These are phyloP conservation scores for Jackrogersella minutella DNA, from an alignment of 495 filamentous ascomycete genomes.

Conservation along the genomic window DNA sequence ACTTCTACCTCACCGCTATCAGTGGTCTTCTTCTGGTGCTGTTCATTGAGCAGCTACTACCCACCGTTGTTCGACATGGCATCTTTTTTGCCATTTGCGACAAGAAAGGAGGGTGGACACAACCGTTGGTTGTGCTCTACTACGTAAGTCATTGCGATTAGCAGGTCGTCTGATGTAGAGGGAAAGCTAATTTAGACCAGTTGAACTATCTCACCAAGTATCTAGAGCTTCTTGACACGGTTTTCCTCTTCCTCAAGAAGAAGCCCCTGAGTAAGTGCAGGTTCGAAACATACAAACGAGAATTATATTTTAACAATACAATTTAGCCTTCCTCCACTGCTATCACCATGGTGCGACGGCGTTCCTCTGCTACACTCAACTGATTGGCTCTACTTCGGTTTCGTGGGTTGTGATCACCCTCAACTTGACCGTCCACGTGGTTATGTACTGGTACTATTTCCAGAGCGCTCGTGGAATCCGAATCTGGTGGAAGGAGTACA, in stretches of 20 bases:
- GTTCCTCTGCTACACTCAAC: conserved; percentile 85
- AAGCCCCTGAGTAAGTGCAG: conserved; percentile 75
- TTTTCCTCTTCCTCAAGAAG: conserved; percentile 87
- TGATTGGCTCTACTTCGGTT: conserved; percentile 79
- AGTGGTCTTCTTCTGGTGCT: conserved; percentile 71
- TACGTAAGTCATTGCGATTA: conserved; percentile 65
- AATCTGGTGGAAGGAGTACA: conserved; percentile 93
- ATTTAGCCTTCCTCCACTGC: conserved; percentile 80
- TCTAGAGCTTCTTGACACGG: conserved; percentile 80
- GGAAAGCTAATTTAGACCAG: conserved; percentile 55
- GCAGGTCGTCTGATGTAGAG: not conserved
- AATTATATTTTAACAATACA: conserved; percentile 1
- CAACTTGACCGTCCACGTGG: conserved; percentile 80
- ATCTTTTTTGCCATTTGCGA: conserved; percentile 78
- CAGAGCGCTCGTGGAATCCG: conserved; percentile 80
- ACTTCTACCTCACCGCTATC: conserved; percentile 78
- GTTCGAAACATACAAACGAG: not conserved
- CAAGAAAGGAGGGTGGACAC: conserved; percentile 77
- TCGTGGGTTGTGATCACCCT: conserved; percentile 81
- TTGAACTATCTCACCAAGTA: conserved; percentile 88
- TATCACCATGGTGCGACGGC: conserved; percentile 87
- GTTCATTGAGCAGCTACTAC: conserved; percentile 77
- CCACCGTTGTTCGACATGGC: conserved; percentile 71
- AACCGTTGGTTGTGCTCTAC: conserved; percentile 77
- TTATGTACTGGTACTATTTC: conserved; percentile 85